phyloP scores from a whole-genome alignment of 179 eudicot species.

The Actinidia chinensis region DNA sequence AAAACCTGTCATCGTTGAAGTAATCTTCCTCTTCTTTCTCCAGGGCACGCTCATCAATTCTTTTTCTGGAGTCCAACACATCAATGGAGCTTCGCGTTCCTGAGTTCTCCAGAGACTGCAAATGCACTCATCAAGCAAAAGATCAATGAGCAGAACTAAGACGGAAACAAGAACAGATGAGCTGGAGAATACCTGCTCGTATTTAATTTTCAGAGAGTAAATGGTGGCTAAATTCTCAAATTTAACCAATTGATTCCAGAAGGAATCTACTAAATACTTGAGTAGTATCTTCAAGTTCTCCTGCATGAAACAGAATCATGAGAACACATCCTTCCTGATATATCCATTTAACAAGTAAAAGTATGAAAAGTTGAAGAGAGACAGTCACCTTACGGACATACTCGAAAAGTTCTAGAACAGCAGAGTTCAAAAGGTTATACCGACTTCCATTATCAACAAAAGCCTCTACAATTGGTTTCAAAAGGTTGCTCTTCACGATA shows the following conservation, averaged over 20 bases:
- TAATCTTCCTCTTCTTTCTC: constrained; percentile 98
- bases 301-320: constrained; percentile 40
- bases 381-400: constrained; percentile 64
- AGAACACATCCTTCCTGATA: background rate
- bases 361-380: constrained; percentile 11
- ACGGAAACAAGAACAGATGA: background rate
- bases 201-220: constrained; percentile 63
- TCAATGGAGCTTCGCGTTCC: constrained; percentile 41
- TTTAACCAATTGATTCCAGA: constrained; percentile 77
- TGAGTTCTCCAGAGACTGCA: constrained; percentile 68
- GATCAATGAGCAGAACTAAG: background rate
- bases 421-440: constrained; percentile 83
- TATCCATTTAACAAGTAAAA: constrained; percentile 7
- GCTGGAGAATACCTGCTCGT: constrained; percentile 73
- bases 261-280: constrained; percentile 73
- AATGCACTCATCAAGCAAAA: constrained; percentile 20
- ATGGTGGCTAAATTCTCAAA: constrained; percentile 59
- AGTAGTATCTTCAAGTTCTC: constrained; percentile 70
- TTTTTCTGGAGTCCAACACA: constrained; percentile 59
- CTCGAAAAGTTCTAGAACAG: constrained; percentile 86
- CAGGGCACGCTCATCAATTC: constrained; percentile 77
- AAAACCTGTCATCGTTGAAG: constrained; percentile 88
- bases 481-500: constrained; percentile 70
- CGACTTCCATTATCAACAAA: constrained; percentile 84
- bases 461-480: constrained; percentile 82